phyloP scores from a whole-genome alignment of 768 basidiomycete species.

The Asterophora lycoperdoides region DNA sequence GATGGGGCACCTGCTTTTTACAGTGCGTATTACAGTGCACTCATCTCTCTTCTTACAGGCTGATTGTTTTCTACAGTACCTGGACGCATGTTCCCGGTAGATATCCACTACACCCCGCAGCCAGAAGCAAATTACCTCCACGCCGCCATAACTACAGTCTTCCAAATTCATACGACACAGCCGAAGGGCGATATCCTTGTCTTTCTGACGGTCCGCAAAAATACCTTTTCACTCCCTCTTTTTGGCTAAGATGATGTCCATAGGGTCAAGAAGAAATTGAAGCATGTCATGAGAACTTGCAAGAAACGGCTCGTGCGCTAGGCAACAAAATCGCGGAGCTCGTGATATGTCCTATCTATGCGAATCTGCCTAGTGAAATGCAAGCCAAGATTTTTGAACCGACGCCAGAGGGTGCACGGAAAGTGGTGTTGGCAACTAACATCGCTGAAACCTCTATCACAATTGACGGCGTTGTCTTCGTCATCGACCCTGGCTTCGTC shows the following conservation, averaged over 20 bases:
- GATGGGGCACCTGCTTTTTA: slow-evolving; percentile 95
- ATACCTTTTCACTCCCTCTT: not conserved
- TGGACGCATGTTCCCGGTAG: slow-evolving; percentile 95
- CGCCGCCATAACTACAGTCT: slow-evolving; percentile 96
- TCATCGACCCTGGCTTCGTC: slow-evolving; percentile 98
- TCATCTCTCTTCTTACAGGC: not conserved
- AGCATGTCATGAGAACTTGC: slow-evolving; percentile 91
- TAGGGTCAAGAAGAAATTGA: slow-evolving; percentile 99
- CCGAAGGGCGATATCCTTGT: slow-evolving; percentile 97
- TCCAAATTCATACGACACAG: slow-evolving; percentile 98
- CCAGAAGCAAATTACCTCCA: slow-evolving; percentile 99
- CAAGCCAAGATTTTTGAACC: slow-evolving; percentile 99
- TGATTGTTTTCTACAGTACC: slow-evolving; percentile 57
- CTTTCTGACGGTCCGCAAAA: slow-evolving; percentile 76
- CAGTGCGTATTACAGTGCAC: slow-evolving; percentile 42
- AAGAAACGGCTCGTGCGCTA: slow-evolving; percentile 90
- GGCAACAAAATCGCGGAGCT: slow-evolving; percentile 96
- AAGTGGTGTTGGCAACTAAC: slow-evolving; percentile 97
- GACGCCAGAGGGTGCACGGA: slow-evolving; percentile 92
- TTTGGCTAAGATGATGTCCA: slow-evolving; percentile 3
- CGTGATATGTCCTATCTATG: slow-evolving; percentile 96
- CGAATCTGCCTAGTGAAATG: slow-evolving; percentile 99
- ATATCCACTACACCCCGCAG: slow-evolving; percentile 98
- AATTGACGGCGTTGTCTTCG: slow-evolving; percentile 98
- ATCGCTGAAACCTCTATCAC: slow-evolving; percentile 99